A percentile compares a stretch with the other conserved stretches of the same genome.
These are phyloP conservation scores for Hyphopichia homilentoma DNA, from an alignment of 805 yeast genomes.

Conservation along the genomic window DNA sequence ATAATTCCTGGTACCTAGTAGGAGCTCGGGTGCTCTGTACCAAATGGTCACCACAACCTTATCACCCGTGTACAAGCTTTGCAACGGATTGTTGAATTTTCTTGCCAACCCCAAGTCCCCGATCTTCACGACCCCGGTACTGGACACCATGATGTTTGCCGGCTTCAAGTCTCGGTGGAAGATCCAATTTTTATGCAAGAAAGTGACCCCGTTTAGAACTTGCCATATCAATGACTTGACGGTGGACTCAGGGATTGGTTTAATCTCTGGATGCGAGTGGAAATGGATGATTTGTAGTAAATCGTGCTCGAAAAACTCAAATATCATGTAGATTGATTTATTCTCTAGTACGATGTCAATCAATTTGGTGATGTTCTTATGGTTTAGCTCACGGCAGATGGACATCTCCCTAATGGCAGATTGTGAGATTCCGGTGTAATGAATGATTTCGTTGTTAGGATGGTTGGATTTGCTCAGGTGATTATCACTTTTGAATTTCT, in stretches of 20 bases:
- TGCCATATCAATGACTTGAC: slow-evolving; percentile 90
- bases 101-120: slow-evolving; percentile 95
- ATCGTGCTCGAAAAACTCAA: slow-evolving; percentile 96
- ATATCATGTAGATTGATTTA: slow-evolving; percentile 89
- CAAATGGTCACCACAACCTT: slow-evolving; percentile 96
- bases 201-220: slow-evolving; percentile 85
- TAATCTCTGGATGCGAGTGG: slow-evolving; percentile 86
- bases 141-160: slow-evolving; percentile 94
- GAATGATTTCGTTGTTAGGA: slow-evolving; percentile 66
- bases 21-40: slow-evolving; percentile 91
- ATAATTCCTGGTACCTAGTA: slow-evolving; percentile 89
- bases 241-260: slow-evolving; percentile 72
- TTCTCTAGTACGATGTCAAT: slow-evolving; percentile 83
- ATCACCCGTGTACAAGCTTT: slow-evolving; percentile 85
- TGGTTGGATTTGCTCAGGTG: slow-evolving; percentile 29
- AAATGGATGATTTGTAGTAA: slow-evolving; percentile 88
- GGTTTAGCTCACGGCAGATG: slow-evolving; percentile 79
- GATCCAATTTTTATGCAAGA: slow-evolving; percentile 93
- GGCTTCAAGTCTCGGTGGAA: slow-evolving; percentile 95
- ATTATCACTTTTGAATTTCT: slow-evolving; percentile 87
- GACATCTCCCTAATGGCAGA: slow-evolving; percentile 97
- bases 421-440: slow-evolving; percentile 93
- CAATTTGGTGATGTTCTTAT: slow-evolving; percentile 74
- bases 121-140: slow-evolving; percentile 86
- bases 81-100: slow-evolving; percentile 80